phyloP scores from a whole-genome alignment of 2,329 filamentous ascomycete species.

The Diaporthe longicolla region DNA sequence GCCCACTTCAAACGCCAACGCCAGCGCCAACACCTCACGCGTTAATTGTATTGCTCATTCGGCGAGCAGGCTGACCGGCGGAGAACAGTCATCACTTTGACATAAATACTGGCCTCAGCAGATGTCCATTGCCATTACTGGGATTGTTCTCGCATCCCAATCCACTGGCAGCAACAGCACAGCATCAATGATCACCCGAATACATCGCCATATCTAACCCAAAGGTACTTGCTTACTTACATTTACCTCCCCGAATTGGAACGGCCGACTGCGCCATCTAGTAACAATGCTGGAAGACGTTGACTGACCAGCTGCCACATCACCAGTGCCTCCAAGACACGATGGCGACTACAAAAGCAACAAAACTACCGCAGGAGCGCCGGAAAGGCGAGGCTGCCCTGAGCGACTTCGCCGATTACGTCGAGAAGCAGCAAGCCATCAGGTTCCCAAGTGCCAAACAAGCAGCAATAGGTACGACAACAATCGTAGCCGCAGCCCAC shows the following conservation, averaged over 20 bases:
- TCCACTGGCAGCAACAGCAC: conserved; percentile 6
- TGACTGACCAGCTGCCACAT: conserved; percentile 18
- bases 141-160: not conserved
- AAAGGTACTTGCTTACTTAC: conserved; percentile 3
- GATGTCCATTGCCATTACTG: not conserved
- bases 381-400: conserved; percentile 91
- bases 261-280: too few relatives aligned
- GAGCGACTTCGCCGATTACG: conserved; percentile 97
- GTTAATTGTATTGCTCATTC: conserved; percentile 32
- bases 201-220: conserved; percentile 23
- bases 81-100: not conserved
- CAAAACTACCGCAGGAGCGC: conserved; percentile 81
- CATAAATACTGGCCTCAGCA: not conserved
- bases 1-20: not conserved
- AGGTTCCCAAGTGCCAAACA: conserved; percentile 65
- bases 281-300: not conserved
- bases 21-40: not conserved
- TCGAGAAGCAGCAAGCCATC: conserved; percentile 90
- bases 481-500: conserved; percentile 47
- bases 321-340: conserved; percentile 45
- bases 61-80: conserved; percentile 12
- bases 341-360: conserved; percentile 67
- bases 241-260: too few relatives aligned
- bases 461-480: conserved; percentile 47
- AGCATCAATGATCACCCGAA: conserved; percentile 39